phyloP scores from a whole-genome alignment of 2,329 filamentous ascomycete species.

The Fusarium multiceps region DNA sequence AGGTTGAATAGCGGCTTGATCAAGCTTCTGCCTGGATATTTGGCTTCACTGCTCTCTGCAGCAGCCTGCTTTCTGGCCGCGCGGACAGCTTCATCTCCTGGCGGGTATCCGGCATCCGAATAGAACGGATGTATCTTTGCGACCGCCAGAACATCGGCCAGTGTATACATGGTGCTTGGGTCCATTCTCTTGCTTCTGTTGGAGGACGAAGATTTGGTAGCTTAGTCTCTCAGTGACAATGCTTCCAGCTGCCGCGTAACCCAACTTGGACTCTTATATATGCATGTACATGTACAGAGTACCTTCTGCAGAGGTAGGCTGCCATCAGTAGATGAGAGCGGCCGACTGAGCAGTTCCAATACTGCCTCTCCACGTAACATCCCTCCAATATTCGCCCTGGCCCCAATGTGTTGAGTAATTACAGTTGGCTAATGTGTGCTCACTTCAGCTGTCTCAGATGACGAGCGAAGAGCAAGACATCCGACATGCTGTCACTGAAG shows the following conservation, averaged over 20 bases:
- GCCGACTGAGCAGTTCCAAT: too few relatives aligned
- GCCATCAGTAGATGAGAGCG: rapidly evolving
- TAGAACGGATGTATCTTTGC: conserved; percentile 54
- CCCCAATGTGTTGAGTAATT: neutral
- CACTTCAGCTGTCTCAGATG: neutral
- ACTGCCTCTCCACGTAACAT: neutral
- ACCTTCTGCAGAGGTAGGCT: neutral
- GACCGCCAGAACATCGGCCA: conserved; percentile 50
- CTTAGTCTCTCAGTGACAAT: neutral
- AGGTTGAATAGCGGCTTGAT: neutral
- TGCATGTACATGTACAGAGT: neutral
- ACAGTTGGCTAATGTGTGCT: neutral
- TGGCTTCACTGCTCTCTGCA: neutral
- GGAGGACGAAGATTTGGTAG: neutral
- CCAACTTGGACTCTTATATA: neutral
- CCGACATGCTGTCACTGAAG: too few relatives aligned
- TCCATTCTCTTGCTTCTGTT: neutral
- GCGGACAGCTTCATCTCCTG: conserved; percentile 22
- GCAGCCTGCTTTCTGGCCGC: conserved; percentile 9
- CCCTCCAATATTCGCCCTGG: neutral
- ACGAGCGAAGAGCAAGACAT: neutral
- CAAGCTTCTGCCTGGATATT: neutral
- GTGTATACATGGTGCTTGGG: conserved; percentile 23
- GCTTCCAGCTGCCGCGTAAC: neutral
- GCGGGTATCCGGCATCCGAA: conserved; percentile 47